These are phyloP conservation scores for Phialophora expanda DNA, from an alignment of 2,329 filamentous ascomycete species.

Conservation along the genomic window DNA sequence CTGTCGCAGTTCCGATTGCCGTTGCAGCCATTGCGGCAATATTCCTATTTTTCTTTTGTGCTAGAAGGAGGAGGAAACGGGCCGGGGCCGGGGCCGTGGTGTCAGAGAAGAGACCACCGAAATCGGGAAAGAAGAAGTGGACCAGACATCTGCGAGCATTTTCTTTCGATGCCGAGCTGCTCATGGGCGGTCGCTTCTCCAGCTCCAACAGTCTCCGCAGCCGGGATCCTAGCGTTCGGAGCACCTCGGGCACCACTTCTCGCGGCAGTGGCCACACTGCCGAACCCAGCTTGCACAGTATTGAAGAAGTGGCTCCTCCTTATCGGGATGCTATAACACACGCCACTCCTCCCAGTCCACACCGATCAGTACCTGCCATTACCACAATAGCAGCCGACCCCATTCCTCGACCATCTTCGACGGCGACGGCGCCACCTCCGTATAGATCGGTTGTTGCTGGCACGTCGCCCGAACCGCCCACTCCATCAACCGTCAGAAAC, in stretches of 20 bases:
- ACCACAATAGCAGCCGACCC: constrained; percentile 26
- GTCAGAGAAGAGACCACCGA: constrained; percentile 33
- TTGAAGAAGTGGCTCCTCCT: constrained; percentile 40
- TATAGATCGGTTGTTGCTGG: constrained; percentile 30
- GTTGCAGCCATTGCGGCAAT: constrained; percentile 32
- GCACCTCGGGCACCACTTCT: constrained; percentile 21
- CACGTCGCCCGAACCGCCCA: constrained; percentile 8
- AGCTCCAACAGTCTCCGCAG: constrained; percentile 39
- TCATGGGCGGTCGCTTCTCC: constrained; percentile 39
- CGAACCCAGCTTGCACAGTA: constrained; percentile 37
- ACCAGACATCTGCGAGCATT: constrained; percentile 38
- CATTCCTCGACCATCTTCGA: constrained; percentile 34
- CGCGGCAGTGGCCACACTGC: constrained; percentile 25
- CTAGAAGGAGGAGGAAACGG: constrained; percentile 31
- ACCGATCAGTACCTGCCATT: constrained; percentile 17
- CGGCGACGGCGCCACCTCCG: constrained; percentile 38
- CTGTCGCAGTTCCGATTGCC: constrained; percentile 38
- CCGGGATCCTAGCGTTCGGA: constrained; percentile 36
- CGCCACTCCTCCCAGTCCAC: constrained; percentile 23
- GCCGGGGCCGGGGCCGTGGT: constrained; percentile 22
- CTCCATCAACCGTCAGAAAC: constrained; percentile 27
- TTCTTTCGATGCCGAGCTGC: constrained; percentile 39
- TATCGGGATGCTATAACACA: constrained; percentile 38
- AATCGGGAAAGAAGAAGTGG: constrained; percentile 39
- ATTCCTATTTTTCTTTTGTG: constrained; percentile 35